These are phyloP conservation scores for Apophysomyces sp. DNA, from an alignment of 371 early-diverging fungal genomes.

Conservation along the genomic window DNA sequence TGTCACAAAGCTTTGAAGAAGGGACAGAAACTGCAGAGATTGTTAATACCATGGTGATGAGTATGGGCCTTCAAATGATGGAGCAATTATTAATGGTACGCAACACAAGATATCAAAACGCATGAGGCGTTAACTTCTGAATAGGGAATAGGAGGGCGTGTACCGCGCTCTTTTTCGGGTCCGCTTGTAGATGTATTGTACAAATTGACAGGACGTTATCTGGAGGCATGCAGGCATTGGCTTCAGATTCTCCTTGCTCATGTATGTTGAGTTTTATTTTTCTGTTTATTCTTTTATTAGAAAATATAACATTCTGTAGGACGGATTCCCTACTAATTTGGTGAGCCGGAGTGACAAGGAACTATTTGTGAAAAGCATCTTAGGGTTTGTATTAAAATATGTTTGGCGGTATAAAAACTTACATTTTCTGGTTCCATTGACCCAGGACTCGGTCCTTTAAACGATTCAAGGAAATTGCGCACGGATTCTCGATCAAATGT, in stretches of 20 bases:
- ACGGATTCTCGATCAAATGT: constrained; percentile 61
- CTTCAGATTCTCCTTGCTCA: constrained; percentile 53
- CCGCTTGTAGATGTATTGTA: constrained; percentile 64
- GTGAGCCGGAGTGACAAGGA: constrained; percentile 58
- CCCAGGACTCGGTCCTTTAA: constrained; percentile 58
- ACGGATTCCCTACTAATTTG: constrained; percentile 63
- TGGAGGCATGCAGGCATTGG: constrained; percentile 54
- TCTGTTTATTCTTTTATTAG: neutral
- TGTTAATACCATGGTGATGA: constrained; percentile 41
- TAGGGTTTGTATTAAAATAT: constrained; percentile 45
- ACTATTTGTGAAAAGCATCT: constrained; percentile 56
- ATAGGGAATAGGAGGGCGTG: constrained; percentile 70
- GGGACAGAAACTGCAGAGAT: constrained; percentile 35
- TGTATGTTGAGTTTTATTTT: constrained; percentile 26
- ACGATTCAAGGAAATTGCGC: constrained; percentile 55
- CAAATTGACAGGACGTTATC: constrained; percentile 57
- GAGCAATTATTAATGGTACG: constrained; percentile 53
- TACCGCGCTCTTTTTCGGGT: constrained; percentile 68
- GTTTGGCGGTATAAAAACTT: constrained; percentile 2
- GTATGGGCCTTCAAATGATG: constrained; percentile 55
- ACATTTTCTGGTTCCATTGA: constrained; percentile 2
- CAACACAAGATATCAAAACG: neutral
- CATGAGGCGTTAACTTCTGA: neutral
- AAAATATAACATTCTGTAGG: constrained; percentile 29
- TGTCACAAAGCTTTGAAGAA: constrained; percentile 49